Conservation (phyloP, 352 stramenopile genomes). For the Globisporangium ultimum region DNA sequence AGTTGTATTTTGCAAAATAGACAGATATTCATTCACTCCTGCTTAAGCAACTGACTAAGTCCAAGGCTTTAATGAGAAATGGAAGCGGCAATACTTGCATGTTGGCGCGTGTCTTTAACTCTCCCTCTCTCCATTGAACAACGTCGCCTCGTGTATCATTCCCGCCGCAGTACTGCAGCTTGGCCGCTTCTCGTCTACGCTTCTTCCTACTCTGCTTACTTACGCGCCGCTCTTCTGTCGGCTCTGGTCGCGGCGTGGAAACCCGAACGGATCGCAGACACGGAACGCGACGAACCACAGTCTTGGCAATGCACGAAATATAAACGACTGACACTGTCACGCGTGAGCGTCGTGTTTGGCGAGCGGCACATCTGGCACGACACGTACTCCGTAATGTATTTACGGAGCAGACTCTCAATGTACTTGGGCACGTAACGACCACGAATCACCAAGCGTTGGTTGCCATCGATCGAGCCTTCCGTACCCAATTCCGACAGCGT, state of each 20-base stretch:
- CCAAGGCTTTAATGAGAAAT: too few relatives aligned
- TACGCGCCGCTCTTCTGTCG: conserved; percentile 80
- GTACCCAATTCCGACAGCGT: conserved; percentile 99
- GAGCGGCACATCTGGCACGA: conserved; percentile 99
- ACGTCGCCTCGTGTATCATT: too few relatives aligned
- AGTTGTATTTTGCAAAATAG: too few relatives aligned
- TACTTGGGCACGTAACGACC: conserved; percentile 98
- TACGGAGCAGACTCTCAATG: conserved; percentile 98
- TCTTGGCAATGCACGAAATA: conserved; percentile 99
- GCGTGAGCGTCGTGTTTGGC: conserved; percentile 97
- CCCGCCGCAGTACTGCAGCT: background rate
- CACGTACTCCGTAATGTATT: conserved; percentile 99
- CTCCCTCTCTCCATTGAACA: too few relatives aligned
- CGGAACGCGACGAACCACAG: conserved; percentile 95
- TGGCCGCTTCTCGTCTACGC: conserved; percentile 6
- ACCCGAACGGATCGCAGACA: conserved; percentile 96
- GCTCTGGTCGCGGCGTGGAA: conserved; percentile 95
- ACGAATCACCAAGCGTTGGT: conserved; percentile 97
- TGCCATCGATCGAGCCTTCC: conserved; percentile 98
- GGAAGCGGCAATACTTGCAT: too few relatives aligned
- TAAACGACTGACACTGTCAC: conserved; percentile 95
- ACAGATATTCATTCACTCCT: too few relatives aligned
- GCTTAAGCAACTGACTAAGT: too few relatives aligned
- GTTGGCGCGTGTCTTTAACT: too few relatives aligned
- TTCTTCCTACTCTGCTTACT: conserved; percentile 42